Conservation (phyloP, 352 stramenopile species). For the Phytophthora pisi region DNA sequence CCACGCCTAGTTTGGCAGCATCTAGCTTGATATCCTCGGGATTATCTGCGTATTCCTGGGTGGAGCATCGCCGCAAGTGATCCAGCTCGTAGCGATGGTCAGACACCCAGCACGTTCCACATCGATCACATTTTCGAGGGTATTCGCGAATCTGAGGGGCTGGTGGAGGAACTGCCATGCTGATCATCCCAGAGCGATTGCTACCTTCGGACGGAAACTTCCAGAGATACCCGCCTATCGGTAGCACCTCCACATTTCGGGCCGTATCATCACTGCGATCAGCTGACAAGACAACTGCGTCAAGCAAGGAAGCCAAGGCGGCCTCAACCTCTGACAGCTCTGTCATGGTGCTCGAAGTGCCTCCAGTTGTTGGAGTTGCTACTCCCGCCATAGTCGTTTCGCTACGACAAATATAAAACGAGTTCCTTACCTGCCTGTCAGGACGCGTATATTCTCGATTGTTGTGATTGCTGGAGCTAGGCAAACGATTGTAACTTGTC, state of each 20-base stretch:
- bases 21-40: conserved; percentile 3
- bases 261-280: background rate
- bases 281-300: conserved; percentile 17
- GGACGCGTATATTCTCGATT: conserved; percentile 10
- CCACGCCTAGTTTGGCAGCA: conserved; percentile 29
- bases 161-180: conserved; percentile 5
- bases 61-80: conserved; percentile 28
- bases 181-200: conserved; percentile 25
- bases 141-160: conserved; percentile 26
- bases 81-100: conserved; percentile 32
- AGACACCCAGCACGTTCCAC: conserved; percentile 43
- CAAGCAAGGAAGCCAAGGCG: conserved; percentile 16
- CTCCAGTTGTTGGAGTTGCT: background rate
- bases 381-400: conserved; percentile 4
- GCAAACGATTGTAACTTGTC: conserved; percentile 46
- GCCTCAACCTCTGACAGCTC: conserved; percentile 16
- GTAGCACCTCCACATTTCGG: conserved; percentile 15
- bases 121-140: conserved; percentile 42
- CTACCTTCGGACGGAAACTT: conserved; percentile 77
- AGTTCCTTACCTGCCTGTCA: background rate
- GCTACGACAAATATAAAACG: conserved; percentile 19
- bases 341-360: conserved; percentile 3
- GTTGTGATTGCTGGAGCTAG: conserved; percentile 12
- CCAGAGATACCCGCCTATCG: conserved; percentile 47
- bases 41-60: background rate